Conservation (phyloP, 768 basidiomycete genomes). For the Calocybe cyanea region DNA sequence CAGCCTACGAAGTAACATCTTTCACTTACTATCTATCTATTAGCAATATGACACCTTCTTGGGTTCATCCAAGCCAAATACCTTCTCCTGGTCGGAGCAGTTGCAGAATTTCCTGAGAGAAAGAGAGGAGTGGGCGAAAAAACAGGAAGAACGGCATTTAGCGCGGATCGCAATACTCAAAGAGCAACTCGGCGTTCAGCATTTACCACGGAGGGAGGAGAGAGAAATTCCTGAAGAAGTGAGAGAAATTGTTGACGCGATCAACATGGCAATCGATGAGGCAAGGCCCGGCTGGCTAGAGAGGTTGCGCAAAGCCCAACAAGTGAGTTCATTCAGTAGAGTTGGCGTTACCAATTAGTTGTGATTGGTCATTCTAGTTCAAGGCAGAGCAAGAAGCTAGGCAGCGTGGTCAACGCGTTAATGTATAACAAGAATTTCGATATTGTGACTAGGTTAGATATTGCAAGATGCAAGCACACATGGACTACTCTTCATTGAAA, state of each 20-base stretch:
- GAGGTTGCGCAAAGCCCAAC: slow-evolving; percentile 46
- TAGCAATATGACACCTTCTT: slow-evolving; percentile 48
- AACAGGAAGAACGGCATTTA: slow-evolving; percentile 44
- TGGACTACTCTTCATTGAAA: too few species aligned
- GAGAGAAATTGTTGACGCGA: slow-evolving; percentile 50
- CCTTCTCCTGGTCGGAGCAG: slow-evolving; percentile 31
- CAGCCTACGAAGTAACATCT: background rate
- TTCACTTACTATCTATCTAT: background rate
- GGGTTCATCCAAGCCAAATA: slow-evolving; percentile 23
- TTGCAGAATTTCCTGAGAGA: slow-evolving; percentile 41
- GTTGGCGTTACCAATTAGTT: background rate
- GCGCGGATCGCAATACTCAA: slow-evolving; percentile 43
- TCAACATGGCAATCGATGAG: slow-evolving; percentile 48
- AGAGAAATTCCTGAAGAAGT: slow-evolving; percentile 38
- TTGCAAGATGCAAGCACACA: too few species aligned
- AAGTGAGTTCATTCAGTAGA: slow-evolving; percentile 31
- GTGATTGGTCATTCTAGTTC: slow-evolving; percentile 6
- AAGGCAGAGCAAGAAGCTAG: slow-evolving; percentile 13
- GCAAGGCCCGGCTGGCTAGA: slow-evolving; percentile 61
- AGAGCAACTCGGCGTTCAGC: slow-evolving; percentile 29
- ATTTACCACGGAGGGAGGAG: slow-evolving; percentile 35
- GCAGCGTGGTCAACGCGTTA: slow-evolving; percentile 9
- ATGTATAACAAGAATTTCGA: slow-evolving; percentile 7
- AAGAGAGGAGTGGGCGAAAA: slow-evolving; percentile 51
- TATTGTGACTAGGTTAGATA: background rate